phyloP scores from a whole-genome alignment of 1,284 basidiomycete species.

The Irpex rosettiformis region DNA sequence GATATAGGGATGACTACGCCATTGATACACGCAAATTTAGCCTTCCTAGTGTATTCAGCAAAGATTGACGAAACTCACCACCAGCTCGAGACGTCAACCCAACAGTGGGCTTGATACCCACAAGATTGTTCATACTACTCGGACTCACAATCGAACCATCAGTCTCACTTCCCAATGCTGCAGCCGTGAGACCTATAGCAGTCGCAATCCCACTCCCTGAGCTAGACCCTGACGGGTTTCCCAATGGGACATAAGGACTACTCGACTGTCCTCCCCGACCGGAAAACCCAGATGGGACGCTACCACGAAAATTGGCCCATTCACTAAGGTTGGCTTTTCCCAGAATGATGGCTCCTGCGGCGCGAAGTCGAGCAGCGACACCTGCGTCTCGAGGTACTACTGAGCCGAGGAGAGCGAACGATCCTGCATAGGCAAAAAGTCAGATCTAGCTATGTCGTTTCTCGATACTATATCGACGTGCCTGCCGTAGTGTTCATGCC shows the following conservation, averaged over 20 bases:
- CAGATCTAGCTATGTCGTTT: not conserved
- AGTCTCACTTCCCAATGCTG: conserved; percentile 62
- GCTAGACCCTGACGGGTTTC: conserved; percentile 62
- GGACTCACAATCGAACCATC: conserved; percentile 59
- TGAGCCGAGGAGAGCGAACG: conserved; percentile 53
- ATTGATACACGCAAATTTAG: not conserved
- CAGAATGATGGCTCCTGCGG: conserved; percentile 66
- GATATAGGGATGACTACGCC: conserved; percentile 46
- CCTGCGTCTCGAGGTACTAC: conserved; percentile 61
- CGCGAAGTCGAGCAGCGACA: conserved; percentile 55
- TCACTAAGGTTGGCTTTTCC: conserved; percentile 69
- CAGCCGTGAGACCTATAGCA: conserved; percentile 60
- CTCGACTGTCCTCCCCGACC: conserved; percentile 63
- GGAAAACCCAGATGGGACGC: conserved; percentile 58
- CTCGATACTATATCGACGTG: not conserved
- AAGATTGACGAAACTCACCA: conserved; percentile 26
- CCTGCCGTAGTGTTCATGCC: conserved; percentile 64
- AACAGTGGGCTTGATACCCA: conserved; percentile 51
- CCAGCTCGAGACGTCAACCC: conserved; percentile 48
- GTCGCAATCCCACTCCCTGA: conserved; percentile 61
- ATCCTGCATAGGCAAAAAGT: conserved; percentile 36
- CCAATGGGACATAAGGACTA: conserved; percentile 56
- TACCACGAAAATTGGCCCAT: conserved; percentile 57
- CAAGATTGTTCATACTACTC: conserved; percentile 40
- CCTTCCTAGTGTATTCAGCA: not conserved